Conservation (phyloP, 371 early-diverging fungal genomes). For the Cokeromyces recurvatus region DNA sequence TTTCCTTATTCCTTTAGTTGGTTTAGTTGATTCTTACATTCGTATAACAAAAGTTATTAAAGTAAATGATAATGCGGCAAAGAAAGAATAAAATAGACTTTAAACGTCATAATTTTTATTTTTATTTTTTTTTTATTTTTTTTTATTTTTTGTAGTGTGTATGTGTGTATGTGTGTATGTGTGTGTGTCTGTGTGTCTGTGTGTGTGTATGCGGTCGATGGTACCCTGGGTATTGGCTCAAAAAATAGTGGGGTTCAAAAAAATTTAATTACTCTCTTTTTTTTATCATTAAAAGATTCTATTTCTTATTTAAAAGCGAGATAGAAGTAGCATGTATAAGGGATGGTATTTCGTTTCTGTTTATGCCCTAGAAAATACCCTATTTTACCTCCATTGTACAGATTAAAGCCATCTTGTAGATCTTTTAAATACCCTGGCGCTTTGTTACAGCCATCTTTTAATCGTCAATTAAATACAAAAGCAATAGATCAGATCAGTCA, state of each 20-base stretch:
- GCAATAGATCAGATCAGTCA: neutral
- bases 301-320: too few relatives aligned
- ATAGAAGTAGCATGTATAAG: slow-evolving; percentile 26
- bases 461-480: neutral
- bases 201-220: too few relatives aligned
- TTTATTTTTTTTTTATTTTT: too few relatives aligned
- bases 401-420: neutral
- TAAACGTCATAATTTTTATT: too few relatives aligned
- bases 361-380: slow-evolving; percentile 22
- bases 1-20: slow-evolving; percentile 14
- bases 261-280: too few relatives aligned
- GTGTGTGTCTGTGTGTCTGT: too few relatives aligned
- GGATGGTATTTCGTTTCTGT: slow-evolving; percentile 26
- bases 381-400: neutral
- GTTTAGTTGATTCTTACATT: slow-evolving; percentile 7
- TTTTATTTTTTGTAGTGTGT: too few relatives aligned
- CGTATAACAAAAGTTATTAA: slow-evolving; percentile 2
- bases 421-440: slow-evolving; percentile 10
- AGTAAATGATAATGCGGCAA: slow-evolving; percentile 1
- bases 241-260: too few relatives aligned
- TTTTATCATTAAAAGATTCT: too few relatives aligned
- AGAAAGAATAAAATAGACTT: too few relatives aligned
- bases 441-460: neutral
- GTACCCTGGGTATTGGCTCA: too few relatives aligned
- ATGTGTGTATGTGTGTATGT: too few relatives aligned